Evolutionary conservation across 345 rosid species (phyloP).

Genomic region (Aquilaria malaccensis): DNA sequence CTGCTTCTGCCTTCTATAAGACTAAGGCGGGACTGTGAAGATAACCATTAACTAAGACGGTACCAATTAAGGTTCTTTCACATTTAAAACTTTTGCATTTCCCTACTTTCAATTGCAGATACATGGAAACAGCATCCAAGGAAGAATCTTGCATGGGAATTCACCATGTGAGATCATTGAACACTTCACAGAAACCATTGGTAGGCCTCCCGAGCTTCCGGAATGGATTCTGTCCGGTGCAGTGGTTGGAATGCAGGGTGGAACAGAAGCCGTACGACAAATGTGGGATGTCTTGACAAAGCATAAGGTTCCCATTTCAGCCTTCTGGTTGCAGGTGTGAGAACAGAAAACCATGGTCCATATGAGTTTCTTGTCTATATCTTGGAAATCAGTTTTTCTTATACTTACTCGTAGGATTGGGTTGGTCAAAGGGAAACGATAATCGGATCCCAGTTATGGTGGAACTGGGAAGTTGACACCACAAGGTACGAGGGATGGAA

Average conservation of each 20-base stretch:
- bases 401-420: conserved; percentile 44
- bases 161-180: conserved; percentile 58
- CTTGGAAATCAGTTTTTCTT: not conserved
- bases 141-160: conserved; percentile 53
- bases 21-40: not conserved
- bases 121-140: conserved; percentile 42
- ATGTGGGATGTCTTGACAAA: conserved; percentile 41
- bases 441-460: conserved; percentile 68
- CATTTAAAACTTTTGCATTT: conserved; percentile 25
- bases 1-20: conserved; percentile 1
- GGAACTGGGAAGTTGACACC: conserved; percentile 74
- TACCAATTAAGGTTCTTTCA: conserved; percentile 2
- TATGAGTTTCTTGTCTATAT: not conserved
- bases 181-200: conserved; percentile 45
- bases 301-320: conserved; percentile 50
- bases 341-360: not conserved
- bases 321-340: conserved; percentile 72
- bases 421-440: conserved; percentile 62
- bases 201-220: conserved; percentile 75
- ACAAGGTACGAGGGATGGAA: conserved; percentile 49
- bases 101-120: conserved; percentile 45
- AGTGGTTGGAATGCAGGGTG: conserved; percentile 80
- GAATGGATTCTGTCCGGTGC: conserved; percentile 77
- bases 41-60: not conserved
- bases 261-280: conserved; percentile 45